Conservation (phyloP, 2,329 filamentous ascomycete species). For the Neofusicoccum laricinum region DNA sequence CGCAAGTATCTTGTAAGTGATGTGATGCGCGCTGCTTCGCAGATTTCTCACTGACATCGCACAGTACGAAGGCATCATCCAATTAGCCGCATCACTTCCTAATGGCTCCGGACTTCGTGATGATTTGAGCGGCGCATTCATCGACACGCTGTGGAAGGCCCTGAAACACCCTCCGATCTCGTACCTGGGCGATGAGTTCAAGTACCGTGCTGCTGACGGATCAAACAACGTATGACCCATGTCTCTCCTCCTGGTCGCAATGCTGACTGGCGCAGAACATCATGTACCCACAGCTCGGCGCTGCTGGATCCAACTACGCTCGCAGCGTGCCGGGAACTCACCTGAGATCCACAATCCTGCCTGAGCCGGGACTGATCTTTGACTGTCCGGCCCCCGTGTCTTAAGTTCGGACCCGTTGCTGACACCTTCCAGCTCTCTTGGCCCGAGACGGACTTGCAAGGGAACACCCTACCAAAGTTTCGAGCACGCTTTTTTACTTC, state of each 20-base stretch:
- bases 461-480: slow-evolving; percentile 63
- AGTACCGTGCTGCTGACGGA: slow-evolving; percentile 43
- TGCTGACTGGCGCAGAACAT: slow-evolving; percentile 47
- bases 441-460: slow-evolving; percentile 49
- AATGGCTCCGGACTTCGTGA: neutral
- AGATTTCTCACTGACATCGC: neutral
- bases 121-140: slow-evolving; percentile 22
- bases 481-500: slow-evolving; percentile 68
- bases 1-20: neutral
- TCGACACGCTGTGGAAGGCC: slow-evolving; percentile 35
- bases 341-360: slow-evolving; percentile 43
- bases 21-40: neutral
- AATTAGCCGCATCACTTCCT: slow-evolving; percentile 1
- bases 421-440: slow-evolving; percentile 63
- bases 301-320: slow-evolving; percentile 60
- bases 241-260: neutral
- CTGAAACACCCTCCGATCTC: slow-evolving; percentile 39
- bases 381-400: slow-evolving; percentile 18
- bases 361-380: neutral
- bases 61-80: slow-evolving; percentile 1
- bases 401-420: slow-evolving; percentile 56
- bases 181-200: slow-evolving; percentile 31
- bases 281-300: slow-evolving; percentile 57
- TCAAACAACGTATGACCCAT: slow-evolving; percentile 30
- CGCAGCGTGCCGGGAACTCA: slow-evolving; percentile 56